Base-by-base conservation (phyloP, 164 flowering plant genomes). In the Annona cherimola region DNA sequence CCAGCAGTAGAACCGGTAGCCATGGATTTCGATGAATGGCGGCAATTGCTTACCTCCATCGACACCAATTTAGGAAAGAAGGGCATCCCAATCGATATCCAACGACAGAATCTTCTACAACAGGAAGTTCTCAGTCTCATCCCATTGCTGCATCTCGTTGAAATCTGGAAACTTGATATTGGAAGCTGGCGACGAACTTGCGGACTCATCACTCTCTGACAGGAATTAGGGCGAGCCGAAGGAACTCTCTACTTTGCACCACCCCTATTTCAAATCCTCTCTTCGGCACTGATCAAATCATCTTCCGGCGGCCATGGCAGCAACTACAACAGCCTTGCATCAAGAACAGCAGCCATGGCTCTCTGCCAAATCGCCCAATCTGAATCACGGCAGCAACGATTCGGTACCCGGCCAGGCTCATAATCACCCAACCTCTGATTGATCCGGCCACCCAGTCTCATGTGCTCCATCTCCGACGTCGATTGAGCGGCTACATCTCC, bases 71-170 rank as follows among this genome's bases (percentile, higher is more conserved):
- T 71, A 75, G 63, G 85, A 79, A 20, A 82, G 79, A 9, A 92
- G 78, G 19, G 88, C 81, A 14, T 82, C 89, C 98, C 98, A 93
- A 74, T 93, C 97, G 9, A 90, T 84, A 80, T 91, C 97, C 69
- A 79, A 81, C 1, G 98, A 93, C 2, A 96, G 97, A 67, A 73
- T 82, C 74, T 88, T 89, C 78, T 83, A 77, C 86, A 93, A 78
- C 79, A 67, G 45, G 44, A 83, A 84, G 75, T 80, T 82, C 75
- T 85, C 90, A 65, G 80, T 74, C 16, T 68, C 79, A 43, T 63
- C 61, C 69, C 77, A 81, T 8, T 26, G 35, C 35, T 73, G 75
- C 14, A 79, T 69, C 66, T 84, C 93, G 4, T 70, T 61, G 61
- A 74, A 75, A 16, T 82, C 91, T 1, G 77, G 78, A 61, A 88